Base-by-base conservation (phyloP, 768 basidiomycete species). In the Ramaria sp. region DNA sequence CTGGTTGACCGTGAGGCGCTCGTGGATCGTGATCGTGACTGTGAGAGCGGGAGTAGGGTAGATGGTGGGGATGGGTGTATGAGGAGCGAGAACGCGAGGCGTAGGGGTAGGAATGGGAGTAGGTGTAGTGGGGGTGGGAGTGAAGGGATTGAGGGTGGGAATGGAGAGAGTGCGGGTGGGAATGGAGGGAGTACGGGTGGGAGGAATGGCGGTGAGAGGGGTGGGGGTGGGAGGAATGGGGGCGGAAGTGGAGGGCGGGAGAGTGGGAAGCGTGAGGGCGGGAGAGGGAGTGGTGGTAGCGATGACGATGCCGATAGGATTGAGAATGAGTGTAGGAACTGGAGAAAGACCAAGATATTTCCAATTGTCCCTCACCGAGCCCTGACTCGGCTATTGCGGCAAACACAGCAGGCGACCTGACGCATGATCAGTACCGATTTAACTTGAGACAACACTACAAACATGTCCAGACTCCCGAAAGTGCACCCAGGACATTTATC, bases 381-480 rank as follows among this genome's bases (percentile, higher is more conserved):
- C 53, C 53, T 30, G 41, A 31, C 9, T 54, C 53, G 4, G 53
- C 53, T 19, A 54, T 22, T 9, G 53, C 31, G 27, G 41, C 7
- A 46, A 54, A 54, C 17, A 54, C 41, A 46, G 42, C 41, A 11
- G 53, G 53, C 7, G 53, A 54, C 53, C 53, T 54, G 39, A n/a
- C 30, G 30, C 6, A 7, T 19, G 20, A 1, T 53, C n/a, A 38
- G 19, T 42, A 31, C 13, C 13, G 4, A 37, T 19, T 9, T 19
- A 39, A 31, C 19, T 13, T 4, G 38, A 31, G 20, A 5, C 10
- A n/a, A 24, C 3, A 30, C n/a, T 10, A 43, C n/a, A 33, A 46
- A 54, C 53, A 54, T 54, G 24, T 54, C 53, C 31, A 54, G 30
- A 43, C 53, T 54, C 17, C 53, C 53, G 43, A 22, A 54, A 15